These are phyloP conservation scores for Fusarium tjaetaba DNA, from an alignment of 2,329 filamentous ascomycete species.

Conservation along the genomic window DNA sequence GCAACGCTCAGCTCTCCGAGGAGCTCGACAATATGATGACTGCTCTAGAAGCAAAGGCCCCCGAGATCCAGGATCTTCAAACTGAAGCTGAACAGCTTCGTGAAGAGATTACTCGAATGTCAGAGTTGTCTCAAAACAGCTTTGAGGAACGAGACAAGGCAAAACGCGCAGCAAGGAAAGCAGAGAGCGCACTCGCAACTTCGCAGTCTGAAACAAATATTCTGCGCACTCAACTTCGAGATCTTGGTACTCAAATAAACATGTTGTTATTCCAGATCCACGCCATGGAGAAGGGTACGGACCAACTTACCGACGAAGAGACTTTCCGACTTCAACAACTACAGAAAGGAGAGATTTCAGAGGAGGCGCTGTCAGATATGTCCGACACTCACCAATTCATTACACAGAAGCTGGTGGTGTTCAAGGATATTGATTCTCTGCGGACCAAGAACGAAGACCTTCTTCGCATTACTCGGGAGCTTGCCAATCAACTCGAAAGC, in stretches of 20 bases:
- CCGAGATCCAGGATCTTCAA: constrained; percentile 87
- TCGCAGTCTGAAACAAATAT: constrained; percentile 78
- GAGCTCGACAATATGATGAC: constrained; percentile 88
- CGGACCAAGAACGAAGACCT: constrained; percentile 90
- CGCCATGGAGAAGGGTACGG: constrained; percentile 80
- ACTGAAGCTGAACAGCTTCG: constrained; percentile 83
- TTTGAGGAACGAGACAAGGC: constrained; percentile 83
- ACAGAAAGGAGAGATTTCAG: constrained; percentile 77
- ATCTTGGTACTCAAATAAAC: constrained; percentile 90
- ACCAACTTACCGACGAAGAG: constrained; percentile 76
- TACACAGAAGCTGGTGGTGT: constrained; percentile 87
- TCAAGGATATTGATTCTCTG: constrained; percentile 84
- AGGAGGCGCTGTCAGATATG: constrained; percentile 76
- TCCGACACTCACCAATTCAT: constrained; percentile 91
- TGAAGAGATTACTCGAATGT: constrained; percentile 84
- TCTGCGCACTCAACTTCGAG: constrained; percentile 85
- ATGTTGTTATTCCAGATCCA: constrained; percentile 89
- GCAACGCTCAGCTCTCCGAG: constrained; percentile 76
- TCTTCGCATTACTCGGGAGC: constrained; percentile 81
- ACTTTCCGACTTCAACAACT: constrained; percentile 80
- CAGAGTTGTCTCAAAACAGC: constrained; percentile 82
- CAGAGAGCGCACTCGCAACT: constrained; percentile 74
- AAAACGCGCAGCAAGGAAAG: constrained; percentile 80
- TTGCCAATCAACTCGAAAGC: constrained; percentile 90
- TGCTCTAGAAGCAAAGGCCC: constrained; percentile 84